Evolutionary conservation across 345 rosid genomes (phyloP), one percentile per base, ranked within the genome.

Genomic region (Eutrema heterophyllum): DNA sequence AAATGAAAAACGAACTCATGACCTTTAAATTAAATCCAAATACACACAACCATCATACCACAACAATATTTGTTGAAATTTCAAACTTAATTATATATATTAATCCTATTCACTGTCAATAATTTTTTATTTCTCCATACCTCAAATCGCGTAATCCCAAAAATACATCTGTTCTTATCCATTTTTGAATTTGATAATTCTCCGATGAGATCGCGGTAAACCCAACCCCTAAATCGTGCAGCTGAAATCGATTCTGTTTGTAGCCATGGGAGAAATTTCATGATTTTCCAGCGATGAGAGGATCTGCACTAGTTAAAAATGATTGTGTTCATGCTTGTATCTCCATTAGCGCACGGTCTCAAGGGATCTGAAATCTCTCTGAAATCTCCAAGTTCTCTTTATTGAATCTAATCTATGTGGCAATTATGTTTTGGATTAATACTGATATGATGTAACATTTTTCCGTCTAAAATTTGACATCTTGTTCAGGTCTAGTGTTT

Each of bases 201-300:
- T 6, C 48, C 1, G 14, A 41, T 43, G 44, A 53, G 48, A 53
- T 64, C 77, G 32, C 2, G 9, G 64, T 70, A 63, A 69, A 69
- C 75, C 80, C 71, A 54, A 30, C 26, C 63, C 62, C 48, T 16
- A n/a, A 44, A 39, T 30, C 41, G 9, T 39, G 36, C n/a, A 50
- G 52, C 52, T 54, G 29, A 30, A 36, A 40, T 35, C 32, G 16
- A 7, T 38, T 40, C 4, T 51, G 39, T 52, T 63, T 30, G 7
- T 13, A 43, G 35, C 62, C 40, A 45, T 16, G 26, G 55, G 30
- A 40, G 55, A 11, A 12, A 39, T 53, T 70, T 70, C 38, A 70
- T 70, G 76, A 52, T 76, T 67, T 39, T 69, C 14, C 10, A 75
- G 51, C 59, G 67, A 88, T 88, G 89, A 88, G 78, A 70, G 83